phyloP scores from a whole-genome alignment of 164 flowering plant genomes.

The Aristolochia contorta region DNA sequence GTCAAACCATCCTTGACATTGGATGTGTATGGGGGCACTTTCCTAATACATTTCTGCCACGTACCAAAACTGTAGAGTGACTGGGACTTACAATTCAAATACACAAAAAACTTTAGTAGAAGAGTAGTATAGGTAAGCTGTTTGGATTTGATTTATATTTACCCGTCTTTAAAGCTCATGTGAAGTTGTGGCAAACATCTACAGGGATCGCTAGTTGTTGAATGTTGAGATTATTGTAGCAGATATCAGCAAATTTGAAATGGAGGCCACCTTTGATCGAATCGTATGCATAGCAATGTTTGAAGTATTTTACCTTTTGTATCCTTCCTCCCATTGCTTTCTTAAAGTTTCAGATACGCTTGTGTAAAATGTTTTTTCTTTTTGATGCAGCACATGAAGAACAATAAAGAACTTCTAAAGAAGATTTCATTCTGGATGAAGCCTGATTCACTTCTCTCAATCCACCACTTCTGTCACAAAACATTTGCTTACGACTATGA shows the following conservation, averaged over 20 bases:
- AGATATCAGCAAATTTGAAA: slow-evolving; percentile 78
- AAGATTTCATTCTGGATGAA: slow-evolving; percentile 95
- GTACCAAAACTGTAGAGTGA: slow-evolving; percentile 54
- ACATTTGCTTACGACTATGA: slow-evolving; percentile 89
- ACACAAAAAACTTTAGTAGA: slow-evolving; percentile 78
- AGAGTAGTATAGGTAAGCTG: slow-evolving; percentile 55
- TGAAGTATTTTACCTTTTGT: slow-evolving; percentile 38
- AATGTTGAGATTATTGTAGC: slow-evolving; percentile 79
- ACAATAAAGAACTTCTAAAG: slow-evolving; percentile 75
- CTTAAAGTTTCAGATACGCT: too few relatives aligned
- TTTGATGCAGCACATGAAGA: slow-evolving; percentile 78
- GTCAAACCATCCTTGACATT: slow-evolving; percentile 83
- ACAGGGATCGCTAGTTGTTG: slow-evolving; percentile 51
- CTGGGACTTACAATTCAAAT: slow-evolving; percentile 82
- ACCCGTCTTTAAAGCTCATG: not conserved
- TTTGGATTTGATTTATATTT: not conserved
- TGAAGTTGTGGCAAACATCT: not conserved
- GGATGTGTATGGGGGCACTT: slow-evolving; percentile 98
- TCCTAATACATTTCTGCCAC: slow-evolving; percentile 70
- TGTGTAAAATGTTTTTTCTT: not conserved
- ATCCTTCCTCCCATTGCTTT: too few relatives aligned
- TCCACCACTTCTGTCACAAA: slow-evolving; percentile 89
- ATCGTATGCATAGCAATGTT: slow-evolving; percentile 93
- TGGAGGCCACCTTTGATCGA: slow-evolving; percentile 75
- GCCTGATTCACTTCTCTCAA: slow-evolving; percentile 60